A percentile compares a stretch with the other conserved stretches of the same genome.
Evolutionary conservation across 2,329 filamentous ascomycete genomes (phyloP).

Genomic region (Cladosporium sp.): DNA sequence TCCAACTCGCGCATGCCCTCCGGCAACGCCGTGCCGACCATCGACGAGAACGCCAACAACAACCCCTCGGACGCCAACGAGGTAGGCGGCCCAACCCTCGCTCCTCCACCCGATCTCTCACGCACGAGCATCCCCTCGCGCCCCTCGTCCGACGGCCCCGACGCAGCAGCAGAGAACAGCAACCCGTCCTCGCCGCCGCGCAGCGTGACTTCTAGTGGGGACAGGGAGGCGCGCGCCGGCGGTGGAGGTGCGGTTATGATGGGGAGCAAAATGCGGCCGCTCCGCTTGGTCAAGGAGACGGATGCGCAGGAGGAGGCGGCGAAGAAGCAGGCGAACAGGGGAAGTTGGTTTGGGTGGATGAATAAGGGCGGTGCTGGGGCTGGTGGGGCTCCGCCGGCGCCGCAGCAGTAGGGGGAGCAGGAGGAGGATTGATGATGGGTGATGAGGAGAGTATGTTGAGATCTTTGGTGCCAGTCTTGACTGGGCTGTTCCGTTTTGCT

Average conservation of each 20-base stretch:
- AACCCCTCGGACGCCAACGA: constrained; percentile 16
- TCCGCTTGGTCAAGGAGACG: constrained; percentile 80
- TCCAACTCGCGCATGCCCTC: constrained; percentile 34
- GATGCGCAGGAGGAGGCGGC: constrained; percentile 36
- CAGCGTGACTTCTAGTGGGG: constrained; percentile 46
- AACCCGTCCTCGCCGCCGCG: constrained; percentile 53
- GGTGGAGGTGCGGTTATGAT: constrained; percentile 42
- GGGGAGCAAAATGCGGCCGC: constrained; percentile 70
- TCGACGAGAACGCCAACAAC: constrained; percentile 16
- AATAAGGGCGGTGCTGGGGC: too few species aligned
- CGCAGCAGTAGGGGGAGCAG: constrained; percentile 12
- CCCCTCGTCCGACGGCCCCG: constrained; percentile 11
- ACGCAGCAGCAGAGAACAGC: constrained; percentile 17
- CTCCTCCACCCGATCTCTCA: constrained; percentile 19
- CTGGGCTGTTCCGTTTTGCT: too few species aligned
- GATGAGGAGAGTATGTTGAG: too few species aligned
- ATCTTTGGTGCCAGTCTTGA: too few species aligned
- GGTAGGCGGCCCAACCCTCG: constrained; percentile 15
- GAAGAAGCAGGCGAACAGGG: constrained; percentile 42
- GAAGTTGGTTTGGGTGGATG: constrained; percentile 48
- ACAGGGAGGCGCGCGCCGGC: constrained; percentile 17
- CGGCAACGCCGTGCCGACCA: constrained; percentile 42
- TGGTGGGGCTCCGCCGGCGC: neutral
- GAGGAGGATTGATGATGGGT: too few species aligned
- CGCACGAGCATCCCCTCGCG: constrained; percentile 23